These are phyloP conservation scores for Suhomyces sp. DNA, from an alignment of 805 yeast species.

Conservation along the genomic window DNA sequence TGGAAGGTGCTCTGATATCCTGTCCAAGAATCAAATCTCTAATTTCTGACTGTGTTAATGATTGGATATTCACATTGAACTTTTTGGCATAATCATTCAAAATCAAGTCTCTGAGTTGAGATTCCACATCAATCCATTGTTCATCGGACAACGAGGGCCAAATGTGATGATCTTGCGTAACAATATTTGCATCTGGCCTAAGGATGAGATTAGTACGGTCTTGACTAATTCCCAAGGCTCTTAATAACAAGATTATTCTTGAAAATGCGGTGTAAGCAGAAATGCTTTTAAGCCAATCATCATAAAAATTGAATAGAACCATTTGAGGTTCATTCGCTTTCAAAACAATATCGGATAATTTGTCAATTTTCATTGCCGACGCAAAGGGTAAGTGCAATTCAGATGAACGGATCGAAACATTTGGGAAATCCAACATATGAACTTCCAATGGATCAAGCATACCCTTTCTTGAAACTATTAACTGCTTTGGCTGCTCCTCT, in stretches of 20 bases:
- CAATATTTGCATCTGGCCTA: constrained; percentile 68
- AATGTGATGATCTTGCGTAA: constrained; percentile 74
- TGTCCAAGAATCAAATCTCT: constrained; percentile 94
- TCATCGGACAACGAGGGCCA: constrained; percentile 92
- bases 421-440: constrained; percentile 95
- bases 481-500: constrained; percentile 93
- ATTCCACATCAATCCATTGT: constrained; percentile 90
- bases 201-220: constrained; percentile 75
- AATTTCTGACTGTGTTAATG: constrained; percentile 90
- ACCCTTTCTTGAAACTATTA: constrained; percentile 87
- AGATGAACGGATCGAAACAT: constrained; percentile 82
- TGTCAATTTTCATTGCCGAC: constrained; percentile 78
- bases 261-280: constrained; percentile 95
- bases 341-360: constrained; percentile 72
- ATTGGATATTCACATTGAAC: constrained; percentile 79
- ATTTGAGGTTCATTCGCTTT: constrained; percentile 91
- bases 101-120: constrained; percentile 83
- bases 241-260: constrained; percentile 73
- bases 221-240: constrained; percentile 76
- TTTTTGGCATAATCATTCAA: constrained; percentile 81
- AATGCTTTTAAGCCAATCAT: constrained; percentile 84
- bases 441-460: constrained; percentile 94
- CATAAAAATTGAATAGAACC: constrained; percentile 88
- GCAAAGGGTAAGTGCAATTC: constrained; percentile 89
- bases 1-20: constrained; percentile 87